Evolutionary conservation across 2,329 filamentous ascomycete genomes (phyloP), one percentile per base, ranked within the genome.

Genomic region (Aureobasidium uvarum): DNA sequence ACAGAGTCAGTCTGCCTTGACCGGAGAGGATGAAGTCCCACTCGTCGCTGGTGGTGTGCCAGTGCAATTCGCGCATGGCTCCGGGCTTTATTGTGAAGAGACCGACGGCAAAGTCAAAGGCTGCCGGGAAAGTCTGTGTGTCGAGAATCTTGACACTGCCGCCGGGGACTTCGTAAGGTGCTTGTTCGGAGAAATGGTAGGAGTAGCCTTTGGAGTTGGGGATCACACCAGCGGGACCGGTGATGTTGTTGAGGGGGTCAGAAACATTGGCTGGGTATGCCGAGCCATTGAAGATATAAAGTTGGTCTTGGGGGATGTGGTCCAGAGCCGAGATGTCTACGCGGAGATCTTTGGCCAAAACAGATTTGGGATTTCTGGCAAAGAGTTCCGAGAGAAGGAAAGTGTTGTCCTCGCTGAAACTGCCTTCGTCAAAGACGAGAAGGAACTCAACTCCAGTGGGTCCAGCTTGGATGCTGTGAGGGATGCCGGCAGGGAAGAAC

Each of bases 11-110:
- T 11, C 85, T 81, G 0, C 80, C 85, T 13, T 80, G 79, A 0
- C 85, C 85, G 63, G 80, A 73, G 8, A 87, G 74, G 76, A 87
- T 86, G 74, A 83, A 87, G 59, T 80, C 80, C 85, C 85, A 87
- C 73, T 87, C 85, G 71, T 87, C 85, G 10, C 79, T 81, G 0
- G 78, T 80, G 1, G 83, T 82, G 75, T 88, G 85, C 85, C 85
- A 88, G 76, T 88, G 85, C 50, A 88, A 76, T 71, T 88, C 85
- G 25, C 86, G 81, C 83, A 88, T 84, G 1, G 85, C 85, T n/a
- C 85, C 85, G 0, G 85, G 85, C 69, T 85, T 77, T 38, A 87
- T 76, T 2, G 81, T 84, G 11, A 87, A 82, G 1, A 87, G 77
- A 0, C 84, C 84, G 0, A 81, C 81, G 3, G 84, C 83, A 72